Percentiles rank a stretch among this genome's conserved stretches.
Conservation (phyloP, 1,139 yeast species). For the Pneumocystis jirovecii region DNA sequence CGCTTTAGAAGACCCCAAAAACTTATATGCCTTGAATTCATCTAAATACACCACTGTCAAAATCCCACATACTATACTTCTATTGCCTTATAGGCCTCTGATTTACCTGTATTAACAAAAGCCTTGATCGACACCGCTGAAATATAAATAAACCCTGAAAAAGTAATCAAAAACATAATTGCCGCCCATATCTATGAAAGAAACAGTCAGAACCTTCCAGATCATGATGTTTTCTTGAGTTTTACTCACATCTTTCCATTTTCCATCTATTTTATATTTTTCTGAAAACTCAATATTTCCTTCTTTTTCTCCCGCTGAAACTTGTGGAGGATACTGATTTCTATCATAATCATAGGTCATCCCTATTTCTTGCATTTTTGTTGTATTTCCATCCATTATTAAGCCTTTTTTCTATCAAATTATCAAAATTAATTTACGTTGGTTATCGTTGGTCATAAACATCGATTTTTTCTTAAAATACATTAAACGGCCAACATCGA, state of each 20-base stretch:
- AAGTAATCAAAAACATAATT: constrained; percentile 43
- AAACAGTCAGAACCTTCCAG: neutral
- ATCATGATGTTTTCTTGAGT: neutral
- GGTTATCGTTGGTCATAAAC: neutral
- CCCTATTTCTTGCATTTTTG: neutral
- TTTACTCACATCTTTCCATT: neutral
- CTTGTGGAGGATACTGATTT: neutral
- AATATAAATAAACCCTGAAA: constrained; percentile 56
- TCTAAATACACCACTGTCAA: neutral
- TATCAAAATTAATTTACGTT: neutral
- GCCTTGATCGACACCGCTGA: constrained; percentile 57
- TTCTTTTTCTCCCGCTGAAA: neutral
- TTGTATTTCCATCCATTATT: neutral
- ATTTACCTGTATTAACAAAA: constrained; percentile 27
- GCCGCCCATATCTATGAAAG: constrained; percentile 41
- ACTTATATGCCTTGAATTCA: neutral
- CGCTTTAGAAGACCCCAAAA: constrained; percentile 22
- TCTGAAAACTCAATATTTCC: neutral
- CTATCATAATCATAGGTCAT: neutral
- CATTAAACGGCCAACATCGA: neutral
- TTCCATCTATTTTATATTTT: neutral
- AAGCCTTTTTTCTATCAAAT: neutral
- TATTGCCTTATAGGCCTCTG: neutral
- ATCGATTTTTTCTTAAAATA: neutral
- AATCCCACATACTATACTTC: neutral